These are phyloP conservation scores for Kokia cookei DNA, from an alignment of 441 rosid species.

Conservation along the genomic window DNA sequence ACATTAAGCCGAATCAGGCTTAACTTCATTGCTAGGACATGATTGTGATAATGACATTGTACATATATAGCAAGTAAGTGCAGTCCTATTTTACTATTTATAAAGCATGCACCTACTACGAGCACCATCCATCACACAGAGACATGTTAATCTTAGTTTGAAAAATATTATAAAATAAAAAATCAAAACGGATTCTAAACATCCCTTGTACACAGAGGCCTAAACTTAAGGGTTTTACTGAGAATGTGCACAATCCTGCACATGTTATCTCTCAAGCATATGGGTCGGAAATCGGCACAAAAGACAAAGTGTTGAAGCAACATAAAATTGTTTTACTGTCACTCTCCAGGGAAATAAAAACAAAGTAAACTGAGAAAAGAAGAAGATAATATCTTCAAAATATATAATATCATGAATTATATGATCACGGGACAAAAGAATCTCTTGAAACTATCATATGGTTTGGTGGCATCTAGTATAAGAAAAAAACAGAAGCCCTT, in stretches of 20 bases:
- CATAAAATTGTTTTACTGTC: constrained; percentile 21
- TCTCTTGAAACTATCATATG: constrained; percentile 35
- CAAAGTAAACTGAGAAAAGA: constrained; percentile 3
- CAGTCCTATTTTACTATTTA: constrained; percentile 10
- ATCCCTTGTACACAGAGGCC: background rate
- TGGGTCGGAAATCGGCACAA: too few relatives aligned
- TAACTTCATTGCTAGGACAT: constrained; percentile 1
- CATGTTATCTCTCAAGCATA: background rate
- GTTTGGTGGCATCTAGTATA: constrained; percentile 10
- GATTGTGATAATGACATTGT: constrained; percentile 12
- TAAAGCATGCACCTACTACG: constrained; percentile 12
- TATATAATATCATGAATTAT: constrained; percentile 25
- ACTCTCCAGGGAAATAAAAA: constrained; percentile 14
- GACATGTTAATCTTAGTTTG: background rate
- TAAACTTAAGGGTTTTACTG: constrained; percentile 9
- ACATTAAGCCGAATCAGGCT: constrained; percentile 6
- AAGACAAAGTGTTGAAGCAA: too few relatives aligned
- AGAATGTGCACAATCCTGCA: background rate
- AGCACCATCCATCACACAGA: background rate
- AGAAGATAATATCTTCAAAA: constrained; percentile 8
- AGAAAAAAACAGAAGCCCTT: constrained; percentile 16
- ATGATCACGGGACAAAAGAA: constrained; percentile 54
- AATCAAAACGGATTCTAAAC: constrained; percentile 14
- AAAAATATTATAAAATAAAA: background rate
- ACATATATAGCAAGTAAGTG: constrained; percentile 2